A percentile compares a stretch with the other conserved stretches of the same genome.
Evolutionary conservation across 768 basidiomycete genomes (phyloP).

Genomic region (Sarcodon aspratus): DNA sequence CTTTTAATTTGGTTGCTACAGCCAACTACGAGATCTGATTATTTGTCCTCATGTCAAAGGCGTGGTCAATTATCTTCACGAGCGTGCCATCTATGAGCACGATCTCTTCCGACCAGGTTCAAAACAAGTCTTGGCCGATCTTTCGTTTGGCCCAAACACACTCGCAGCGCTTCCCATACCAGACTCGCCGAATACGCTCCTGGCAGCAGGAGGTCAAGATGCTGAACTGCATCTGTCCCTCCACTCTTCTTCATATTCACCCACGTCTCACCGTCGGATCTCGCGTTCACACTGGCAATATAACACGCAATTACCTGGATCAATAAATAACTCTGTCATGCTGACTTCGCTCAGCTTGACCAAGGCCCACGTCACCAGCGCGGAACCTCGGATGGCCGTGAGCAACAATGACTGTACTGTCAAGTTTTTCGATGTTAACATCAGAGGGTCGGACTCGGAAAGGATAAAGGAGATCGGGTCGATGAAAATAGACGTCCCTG

Average conservation of each 20-base stretch:
- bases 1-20: conserved; percentile 15
- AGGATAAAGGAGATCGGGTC: conserved; percentile 38
- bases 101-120: conserved; percentile 30
- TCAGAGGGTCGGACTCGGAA: conserved; percentile 31
- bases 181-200: conserved; percentile 40
- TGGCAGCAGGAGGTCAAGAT: conserved; percentile 70
- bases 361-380: conserved; percentile 47
- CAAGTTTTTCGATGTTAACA: conserved; percentile 68
- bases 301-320: conserved; percentile 41
- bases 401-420: conserved; percentile 82
- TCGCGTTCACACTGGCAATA: conserved; percentile 37
- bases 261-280: conserved; percentile 3
- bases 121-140: conserved; percentile 33
- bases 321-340: conserved; percentile 75
- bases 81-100: conserved; percentile 45
- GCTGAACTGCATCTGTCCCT: conserved; percentile 60
- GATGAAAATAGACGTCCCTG: conserved; percentile 51
- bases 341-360: conserved; percentile 55
- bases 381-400: conserved; percentile 68
- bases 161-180: conserved; percentile 44
- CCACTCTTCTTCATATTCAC: conserved; percentile 14
- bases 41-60: conserved; percentile 61
- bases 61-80: conserved; percentile 50
- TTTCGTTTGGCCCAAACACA: conserved; percentile 53
- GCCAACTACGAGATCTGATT: conserved; percentile 71